Evolutionary conservation across 192 early-diverging fungal species (phyloP).

Genomic region (Backusella westeae): DNA sequence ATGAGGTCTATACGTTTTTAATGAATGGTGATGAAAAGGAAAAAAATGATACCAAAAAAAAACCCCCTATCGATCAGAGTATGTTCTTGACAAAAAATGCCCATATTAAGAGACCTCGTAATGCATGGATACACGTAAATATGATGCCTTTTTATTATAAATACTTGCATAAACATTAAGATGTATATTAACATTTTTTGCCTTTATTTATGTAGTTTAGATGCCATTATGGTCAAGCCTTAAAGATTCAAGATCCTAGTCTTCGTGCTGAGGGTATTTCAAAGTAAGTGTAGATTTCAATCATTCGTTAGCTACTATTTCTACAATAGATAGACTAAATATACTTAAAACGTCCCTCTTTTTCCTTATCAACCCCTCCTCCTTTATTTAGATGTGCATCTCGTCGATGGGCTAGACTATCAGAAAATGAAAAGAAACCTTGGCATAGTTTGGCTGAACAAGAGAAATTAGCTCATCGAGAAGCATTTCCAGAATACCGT

Average conservation of each 20-base stretch:
- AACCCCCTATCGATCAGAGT: conserved; percentile 13
- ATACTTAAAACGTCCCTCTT: conserved; percentile 1
- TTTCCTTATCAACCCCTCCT: conserved; percentile 5
- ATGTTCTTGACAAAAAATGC: conserved; percentile 39
- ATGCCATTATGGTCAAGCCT: conserved; percentile 40
- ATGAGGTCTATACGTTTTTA: neutral
- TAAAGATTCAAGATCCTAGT: conserved; percentile 37
- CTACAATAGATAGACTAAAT: neutral
- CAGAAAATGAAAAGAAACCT: conserved; percentile 38
- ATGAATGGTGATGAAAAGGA: neutral
- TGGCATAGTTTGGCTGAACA: conserved; percentile 39
- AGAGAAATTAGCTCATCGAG: conserved; percentile 36
- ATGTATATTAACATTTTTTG: neutral
- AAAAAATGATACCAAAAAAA: neutral
- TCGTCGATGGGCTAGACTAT: conserved; percentile 32
- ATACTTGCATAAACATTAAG: neutral
- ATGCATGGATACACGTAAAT: conserved; percentile 41
- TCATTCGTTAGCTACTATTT: neutral
- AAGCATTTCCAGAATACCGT: conserved; percentile 40
- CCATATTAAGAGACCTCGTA: conserved; percentile 39
- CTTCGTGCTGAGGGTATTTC: conserved; percentile 38
- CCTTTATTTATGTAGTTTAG: conserved; percentile 26
- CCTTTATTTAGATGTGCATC: conserved; percentile 31
- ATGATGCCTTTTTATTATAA: neutral
- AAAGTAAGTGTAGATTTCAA: conserved; percentile 23